phyloP scores from a whole-genome alignment of 2,329 filamentous ascomycete species.

The Neonectria ditissima region DNA sequence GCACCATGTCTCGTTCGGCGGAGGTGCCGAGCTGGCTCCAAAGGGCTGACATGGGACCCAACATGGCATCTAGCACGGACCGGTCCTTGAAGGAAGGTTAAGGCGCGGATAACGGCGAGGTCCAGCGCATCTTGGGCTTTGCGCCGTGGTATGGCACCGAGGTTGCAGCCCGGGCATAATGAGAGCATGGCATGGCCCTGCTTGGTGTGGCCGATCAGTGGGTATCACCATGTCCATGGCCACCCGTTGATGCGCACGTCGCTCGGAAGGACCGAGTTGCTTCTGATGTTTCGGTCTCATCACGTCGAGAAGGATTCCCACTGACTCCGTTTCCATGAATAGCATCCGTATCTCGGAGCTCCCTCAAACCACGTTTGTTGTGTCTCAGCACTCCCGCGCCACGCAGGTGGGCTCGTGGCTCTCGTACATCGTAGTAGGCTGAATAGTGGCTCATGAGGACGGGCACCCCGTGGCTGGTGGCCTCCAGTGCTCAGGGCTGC shows the following conservation, averaged over 20 bases:
- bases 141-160: not conserved
- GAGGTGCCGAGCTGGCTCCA: conserved; percentile 24
- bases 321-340: conserved; percentile 17
- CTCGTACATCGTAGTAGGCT: not conserved
- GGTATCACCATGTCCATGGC: not conserved
- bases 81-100: conserved; percentile 4
- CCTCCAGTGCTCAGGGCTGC: not conserved
- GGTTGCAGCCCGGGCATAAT: not conserved
- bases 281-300: not conserved
- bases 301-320: not conserved
- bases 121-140: conserved; percentile 7
- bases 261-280: not conserved
- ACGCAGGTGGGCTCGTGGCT: not conserved
- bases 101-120: conserved; percentile 20
- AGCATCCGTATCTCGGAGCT: conserved; percentile 5
- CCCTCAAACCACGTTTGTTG: not conserved
- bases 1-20: conserved; percentile 5
- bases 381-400: not conserved
- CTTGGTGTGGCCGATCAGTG: conserved; percentile 16
- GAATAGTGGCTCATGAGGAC: not conserved
- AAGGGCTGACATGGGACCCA: conserved; percentile 13
- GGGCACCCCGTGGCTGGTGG: not conserved
- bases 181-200: conserved; percentile 7
- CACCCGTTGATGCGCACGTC: not conserved
- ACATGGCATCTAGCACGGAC: conserved; percentile 14